These are phyloP conservation scores for Hibiscus trionum DNA, from an alignment of 345 rosid genomes.

Conservation along the genomic window DNA sequence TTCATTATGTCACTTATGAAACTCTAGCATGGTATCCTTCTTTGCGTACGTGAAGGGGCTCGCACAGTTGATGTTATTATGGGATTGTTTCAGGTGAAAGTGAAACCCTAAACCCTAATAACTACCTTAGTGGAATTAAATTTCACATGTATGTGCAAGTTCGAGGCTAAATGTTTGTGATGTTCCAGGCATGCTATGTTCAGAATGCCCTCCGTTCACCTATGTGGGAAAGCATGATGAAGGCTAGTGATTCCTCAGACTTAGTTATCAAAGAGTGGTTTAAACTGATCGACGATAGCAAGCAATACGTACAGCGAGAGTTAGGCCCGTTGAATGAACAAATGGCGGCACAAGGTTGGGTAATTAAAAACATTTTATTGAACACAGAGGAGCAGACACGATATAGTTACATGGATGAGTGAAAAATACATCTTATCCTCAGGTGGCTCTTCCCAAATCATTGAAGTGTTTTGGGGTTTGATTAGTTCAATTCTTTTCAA, in stretches of 20 bases:
- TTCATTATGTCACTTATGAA: not conserved
- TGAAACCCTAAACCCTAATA: too few species aligned
- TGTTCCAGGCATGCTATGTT: constrained; percentile 44
- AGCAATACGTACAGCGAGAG: constrained; percentile 23
- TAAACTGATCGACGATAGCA: constrained; percentile 37
- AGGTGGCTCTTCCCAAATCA: not conserved
- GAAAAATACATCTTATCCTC: constrained; percentile 5
- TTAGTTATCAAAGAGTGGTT: constrained; percentile 30
- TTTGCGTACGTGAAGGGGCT: constrained; percentile 55
- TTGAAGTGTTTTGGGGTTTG: not conserved
- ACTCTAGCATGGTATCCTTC: constrained; percentile 40
- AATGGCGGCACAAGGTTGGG: constrained; percentile 60
- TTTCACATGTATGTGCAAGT: not conserved
- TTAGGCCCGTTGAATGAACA: constrained; percentile 30
- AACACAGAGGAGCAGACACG: constrained; percentile 49
- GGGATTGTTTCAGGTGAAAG: constrained; percentile 56
- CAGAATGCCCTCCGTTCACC: constrained; percentile 32
- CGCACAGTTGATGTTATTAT: constrained; percentile 30
- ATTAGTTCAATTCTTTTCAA: not conserved
- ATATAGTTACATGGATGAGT: constrained; percentile 54
- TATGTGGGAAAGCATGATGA: constrained; percentile 22
- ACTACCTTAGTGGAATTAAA: not conserved
- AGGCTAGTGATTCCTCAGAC: constrained; percentile 15
- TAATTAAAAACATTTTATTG: constrained; percentile 52
- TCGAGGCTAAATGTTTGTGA: not conserved